Base-by-base conservation (phyloP, 257 asterid species). In the Salvia rosmarinus region DNA sequence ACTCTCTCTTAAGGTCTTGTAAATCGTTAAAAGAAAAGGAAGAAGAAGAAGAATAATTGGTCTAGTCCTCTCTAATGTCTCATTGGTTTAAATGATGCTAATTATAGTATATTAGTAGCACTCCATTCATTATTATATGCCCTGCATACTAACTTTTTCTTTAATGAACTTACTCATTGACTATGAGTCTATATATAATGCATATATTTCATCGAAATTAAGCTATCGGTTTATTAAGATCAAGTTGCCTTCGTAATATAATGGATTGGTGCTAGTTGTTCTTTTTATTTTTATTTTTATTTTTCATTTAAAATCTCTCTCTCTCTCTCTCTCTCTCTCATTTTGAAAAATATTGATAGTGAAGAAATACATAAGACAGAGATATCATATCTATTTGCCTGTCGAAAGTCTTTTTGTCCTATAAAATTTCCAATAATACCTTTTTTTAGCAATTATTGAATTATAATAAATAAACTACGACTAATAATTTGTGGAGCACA, bases 401-500 rank as follows among this genome's bases (percentile, higher is more conserved):
- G 43, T n/a, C 10, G 28, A 40, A 14, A 44, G 58, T 65, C 70
- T 3, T 66, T 28, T 47, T 66, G 46, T 66, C 46, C 23, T n/a
- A 30, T 46, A 10, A 30, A 46, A 28, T 66, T 64, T 66, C n/a
- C 57, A 64, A 23, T n/a, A 64, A 23, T 64, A 44, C 59, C 16
- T 44, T 65, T 43, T 44, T 65, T 43, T 0, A n/a, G 14, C 12
- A 30, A 49, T 67, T 20, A 49, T 50, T 67, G 34, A 50, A 10
- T 34, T 35, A 17, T 34, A 51, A 49, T 9, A 40, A n/a, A 39
- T 25, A 32, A 32, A 43, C 11, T 13, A 40, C 5, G 13, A 13
- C 0, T 14, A 54, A 43, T 52, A 39, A 68, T 39, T 54, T 68
- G 74, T 70, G 67, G 74, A 47, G 57, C 49, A 25, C 57, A 47